Base-by-base conservation (phyloP, 2,329 filamentous ascomycete genomes). In the Pyrenophora teres region DNA sequence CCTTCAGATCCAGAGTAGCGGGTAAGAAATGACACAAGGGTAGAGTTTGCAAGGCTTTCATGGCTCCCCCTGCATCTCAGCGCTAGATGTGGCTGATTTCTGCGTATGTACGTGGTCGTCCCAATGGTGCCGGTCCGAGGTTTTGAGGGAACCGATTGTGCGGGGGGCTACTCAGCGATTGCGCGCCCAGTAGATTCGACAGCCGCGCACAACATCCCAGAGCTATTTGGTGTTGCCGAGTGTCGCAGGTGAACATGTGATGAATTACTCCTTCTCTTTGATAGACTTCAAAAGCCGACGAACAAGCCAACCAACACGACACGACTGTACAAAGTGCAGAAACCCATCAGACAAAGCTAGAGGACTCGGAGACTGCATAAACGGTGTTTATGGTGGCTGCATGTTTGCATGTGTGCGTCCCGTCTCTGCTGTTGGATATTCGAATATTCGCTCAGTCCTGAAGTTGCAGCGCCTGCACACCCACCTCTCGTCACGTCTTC, bases 241-340 rank as follows among this genome's bases (percentile, higher is more conserved):
- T 27, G 8, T 15, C 23, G 37, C 12, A 30, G 30, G 13, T 39
- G 15, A 37, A 23, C 13, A 18, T 37, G 3, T 15, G 15, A 35
- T 27, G 8, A 23, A 30, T 13, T 3, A 12, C 7, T 38, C 50
- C 50, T 36, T 49, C 53, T 56, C 53, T 56, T 52, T 46, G 12
- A 25, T 41, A 13, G 23, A 10, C 7, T 16, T 13, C 8, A 4
- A 19, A 15, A 35, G 9, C 13, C 10, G 3, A 18, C 39, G 25
- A 23, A 10, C 10, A n/a, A 32, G n/a, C 38, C 12, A 7, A 25
- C 12, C 2, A 15, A 6, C 13, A n/a, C 10, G n/a, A 32, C 9
- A 8, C 16, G 15, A 7, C 4, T n/a, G 5, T 16, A 21, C 13
- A n/a, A 18, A 2, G 27, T 8, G 9, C 0, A 27, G n/a, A 23